These are phyloP conservation scores for Phlegmacium glaucopus DNA, from an alignment of 768 basidiomycete species.

Conservation along the genomic window DNA sequence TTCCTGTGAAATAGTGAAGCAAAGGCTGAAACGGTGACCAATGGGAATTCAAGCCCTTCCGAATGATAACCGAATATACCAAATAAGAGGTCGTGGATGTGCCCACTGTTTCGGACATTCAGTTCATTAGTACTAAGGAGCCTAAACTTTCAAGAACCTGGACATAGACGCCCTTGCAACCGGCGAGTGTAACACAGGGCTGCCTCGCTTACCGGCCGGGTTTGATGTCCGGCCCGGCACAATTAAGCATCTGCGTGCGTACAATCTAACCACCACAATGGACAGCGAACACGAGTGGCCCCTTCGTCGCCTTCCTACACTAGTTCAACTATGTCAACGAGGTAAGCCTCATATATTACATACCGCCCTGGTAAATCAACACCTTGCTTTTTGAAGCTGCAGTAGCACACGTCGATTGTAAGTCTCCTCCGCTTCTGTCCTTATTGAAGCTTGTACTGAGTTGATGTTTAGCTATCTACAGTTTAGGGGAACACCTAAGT, in stretches of 20 bases:
- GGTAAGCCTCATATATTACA: constrained; percentile 39
- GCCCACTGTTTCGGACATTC: constrained; percentile 21
- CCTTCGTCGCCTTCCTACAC: constrained; percentile 49
- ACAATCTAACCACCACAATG: constrained; percentile 11
- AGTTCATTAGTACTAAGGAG: too few relatives aligned
- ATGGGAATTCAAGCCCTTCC: constrained; percentile 26
- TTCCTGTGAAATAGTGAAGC: constrained; percentile 24
- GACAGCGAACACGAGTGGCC: constrained; percentile 11
- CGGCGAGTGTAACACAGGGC: background rate
- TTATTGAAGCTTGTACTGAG: too few relatives aligned
- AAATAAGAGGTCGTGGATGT: constrained; percentile 12
- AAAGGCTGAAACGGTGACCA: constrained; percentile 17
- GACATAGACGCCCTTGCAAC: background rate
- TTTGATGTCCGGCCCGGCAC: background rate
- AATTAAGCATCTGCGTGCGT: too few relatives aligned
- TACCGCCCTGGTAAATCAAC: background rate
- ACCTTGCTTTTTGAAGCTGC: constrained; percentile 41
- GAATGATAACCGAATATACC: constrained; percentile 25
- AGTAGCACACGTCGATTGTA: constrained; percentile 58
- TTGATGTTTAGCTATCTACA: constrained; percentile 48
- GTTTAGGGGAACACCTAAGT: constrained; percentile 60
- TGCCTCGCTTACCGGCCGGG: too few relatives aligned
- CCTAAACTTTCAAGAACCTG: too few relatives aligned
- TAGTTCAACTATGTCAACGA: constrained; percentile 71
- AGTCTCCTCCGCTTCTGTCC: constrained; percentile 16